These are phyloP conservation scores for Mycena indigotica DNA, from an alignment of 768 basidiomycete genomes.

Conservation along the genomic window DNA sequence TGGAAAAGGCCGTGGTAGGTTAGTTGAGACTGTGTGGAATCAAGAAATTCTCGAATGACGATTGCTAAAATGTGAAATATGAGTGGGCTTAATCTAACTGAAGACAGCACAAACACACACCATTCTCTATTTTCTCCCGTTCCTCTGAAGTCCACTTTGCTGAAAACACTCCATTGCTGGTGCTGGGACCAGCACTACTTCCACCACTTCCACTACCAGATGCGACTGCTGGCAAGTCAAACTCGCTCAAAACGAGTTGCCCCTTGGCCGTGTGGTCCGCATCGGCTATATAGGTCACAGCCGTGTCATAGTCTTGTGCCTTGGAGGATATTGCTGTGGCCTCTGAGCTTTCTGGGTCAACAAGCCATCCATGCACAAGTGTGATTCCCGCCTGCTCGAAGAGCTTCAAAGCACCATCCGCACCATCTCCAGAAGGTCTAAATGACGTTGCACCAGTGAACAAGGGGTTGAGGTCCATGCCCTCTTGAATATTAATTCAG, in stretches of 20 bases:
- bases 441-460: conserved; percentile 76
- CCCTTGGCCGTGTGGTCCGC: conserved; percentile 76
- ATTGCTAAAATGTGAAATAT: conserved; percentile 49
- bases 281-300: conserved; percentile 73
- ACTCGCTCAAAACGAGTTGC: conserved; percentile 51
- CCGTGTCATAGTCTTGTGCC: conserved; percentile 70
- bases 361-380: conserved; percentile 89
- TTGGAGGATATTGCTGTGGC: conserved; percentile 48
- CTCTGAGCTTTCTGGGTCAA: conserved; percentile 69
- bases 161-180: conserved; percentile 17
- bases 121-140: conserved; percentile 65
- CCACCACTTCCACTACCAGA: conserved; percentile 19
- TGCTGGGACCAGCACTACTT: conserved; percentile 25
- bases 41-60: conserved; percentile 66
- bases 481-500: conserved; percentile 48
- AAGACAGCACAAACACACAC: conserved; percentile 41
- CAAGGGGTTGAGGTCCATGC: conserved; percentile 86
- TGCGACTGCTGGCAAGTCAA: conserved; percentile 11
- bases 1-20: conserved; percentile 88
- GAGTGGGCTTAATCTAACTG: conserved; percentile 2
- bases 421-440: conserved; percentile 58
- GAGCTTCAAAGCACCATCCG: conserved; percentile 72
- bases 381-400: conserved; percentile 81
- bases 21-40: conserved; percentile 74
- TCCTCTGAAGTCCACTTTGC: conserved; percentile 53